These are phyloP conservation scores for Rhododendron henanense DNA, from an alignment of 148 eudicot genomes.

Conservation along the genomic window DNA sequence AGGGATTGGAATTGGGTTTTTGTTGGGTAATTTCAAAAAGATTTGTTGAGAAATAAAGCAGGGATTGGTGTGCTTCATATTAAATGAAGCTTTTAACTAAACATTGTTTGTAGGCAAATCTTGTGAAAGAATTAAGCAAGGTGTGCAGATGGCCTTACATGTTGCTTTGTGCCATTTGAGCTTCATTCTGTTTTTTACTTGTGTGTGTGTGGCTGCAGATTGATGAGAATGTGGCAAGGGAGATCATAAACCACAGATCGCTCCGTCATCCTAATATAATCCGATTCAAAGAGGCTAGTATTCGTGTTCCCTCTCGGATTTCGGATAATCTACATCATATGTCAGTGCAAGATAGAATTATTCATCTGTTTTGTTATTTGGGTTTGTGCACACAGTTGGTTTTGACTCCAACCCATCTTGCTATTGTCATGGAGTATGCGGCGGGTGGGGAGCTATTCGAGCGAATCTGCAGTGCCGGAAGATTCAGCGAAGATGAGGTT, in stretches of 20 bases:
- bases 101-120: not conserved
- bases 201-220: conserved; percentile 35
- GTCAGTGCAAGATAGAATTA: not conserved
- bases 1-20: not conserved
- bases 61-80: not conserved
- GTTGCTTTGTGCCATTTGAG: not conserved
- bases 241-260: conserved; percentile 79
- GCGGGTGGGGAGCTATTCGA: conserved; percentile 82
- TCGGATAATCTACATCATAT: not conserved
- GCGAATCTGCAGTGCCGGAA: conserved; percentile 68
- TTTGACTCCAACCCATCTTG: conserved; percentile 79
- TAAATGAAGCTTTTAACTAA: not conserved
- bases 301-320: not conserved
- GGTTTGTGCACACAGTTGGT: conserved; percentile 38
- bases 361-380: not conserved
- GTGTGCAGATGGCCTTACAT: not conserved
- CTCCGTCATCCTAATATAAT: conserved; percentile 81
- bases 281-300: conserved; percentile 68
- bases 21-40: not conserved
- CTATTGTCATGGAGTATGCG: conserved; percentile 85
- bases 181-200: not conserved
- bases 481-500: conserved; percentile 85
- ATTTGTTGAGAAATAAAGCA: not conserved
- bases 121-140: not conserved
- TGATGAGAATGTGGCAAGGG: conserved; percentile 84